Base-by-base conservation (phyloP, 257 asterid species). In the Plantago major region DNA sequence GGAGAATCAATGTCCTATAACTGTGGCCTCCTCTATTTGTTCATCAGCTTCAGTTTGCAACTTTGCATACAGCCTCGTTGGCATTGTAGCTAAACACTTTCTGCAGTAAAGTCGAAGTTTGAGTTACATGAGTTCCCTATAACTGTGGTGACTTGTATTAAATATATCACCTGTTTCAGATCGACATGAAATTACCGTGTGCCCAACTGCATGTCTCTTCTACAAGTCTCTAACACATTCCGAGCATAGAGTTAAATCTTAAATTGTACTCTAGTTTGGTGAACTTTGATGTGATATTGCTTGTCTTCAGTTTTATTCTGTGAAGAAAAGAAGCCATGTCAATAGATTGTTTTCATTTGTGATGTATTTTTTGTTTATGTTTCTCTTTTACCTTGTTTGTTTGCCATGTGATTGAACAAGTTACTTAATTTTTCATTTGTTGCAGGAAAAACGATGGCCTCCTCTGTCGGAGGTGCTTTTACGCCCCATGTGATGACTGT, bases 401-500 rank as follows among this genome's bases (percentile, higher is more conserved):
- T 42, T 67, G 19, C 22, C 18, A 6, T 47, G 66, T 66, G 19
- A 28, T 62, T 1, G 11, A 68, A 46, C 54, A 43, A 19, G 44
- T 51, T 17, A n/a, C 46, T 69, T 47, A 46, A 9, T 49, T 60
- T 62, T 63, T 59, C 50, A 18, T 19, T 54, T 68, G 33, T 66
- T 75, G 69, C 26, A 79, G 96, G 88, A 55, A 80, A 75, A 40
- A 66, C 64, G 60, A 63, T 61, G 69, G 59, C 81, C 38, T 65
- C 54, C 66, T 76, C 92, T 11, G 79, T 33, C 26, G 83, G 94
- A 60, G 95, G 84, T 73, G 80, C 80, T 72, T 82, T 91, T 71
- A 78, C 81, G 5, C 92, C 94, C 2, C 96, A 91, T 33, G 86
- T 84, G 76, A 73, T 91, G 62, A 80, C 90, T 58, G 88, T 88